Conservation (phyloP, 75 land plant species). For the Azolla pinnata region DNA sequence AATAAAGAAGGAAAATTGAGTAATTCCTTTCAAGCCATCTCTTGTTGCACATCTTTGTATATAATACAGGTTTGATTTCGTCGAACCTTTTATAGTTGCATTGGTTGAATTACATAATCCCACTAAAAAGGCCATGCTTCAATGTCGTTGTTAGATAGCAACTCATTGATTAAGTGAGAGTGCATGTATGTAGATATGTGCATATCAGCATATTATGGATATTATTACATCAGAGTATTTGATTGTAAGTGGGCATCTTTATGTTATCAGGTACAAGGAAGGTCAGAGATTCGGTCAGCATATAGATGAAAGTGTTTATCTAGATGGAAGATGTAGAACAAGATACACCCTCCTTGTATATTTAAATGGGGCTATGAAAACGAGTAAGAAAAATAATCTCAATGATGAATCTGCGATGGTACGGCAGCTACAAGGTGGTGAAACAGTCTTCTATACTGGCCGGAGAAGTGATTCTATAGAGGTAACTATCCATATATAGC, state of each 20-base stretch:
- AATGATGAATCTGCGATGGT: constrained; percentile 10
- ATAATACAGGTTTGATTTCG: too few species aligned
- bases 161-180: too few species aligned
- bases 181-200: background rate
- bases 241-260: background rate
- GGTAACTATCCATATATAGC: too few species aligned
- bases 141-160: too few species aligned
- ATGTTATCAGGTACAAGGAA: constrained; percentile 46
- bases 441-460: constrained; percentile 67
- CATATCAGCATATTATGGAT: background rate
- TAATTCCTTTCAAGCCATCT: too few species aligned
- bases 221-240: background rate
- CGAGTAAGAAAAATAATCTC: constrained; percentile 16
- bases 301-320: constrained; percentile 84
- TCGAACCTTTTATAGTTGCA: too few species aligned
- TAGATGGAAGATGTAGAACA: constrained; percentile 50
- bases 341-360: constrained; percentile 76
- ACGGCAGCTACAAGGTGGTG: constrained; percentile 55
- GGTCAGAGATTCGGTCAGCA: constrained; percentile 88
- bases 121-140: too few species aligned
- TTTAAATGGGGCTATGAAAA: constrained; percentile 42
- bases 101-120: too few species aligned
- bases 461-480: constrained; percentile 48
- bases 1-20: too few species aligned
- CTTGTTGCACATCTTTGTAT: too few species aligned